Conservation (phyloP, 768 basidiomycete genomes). For the Suillus subalutaceus region DNA sequence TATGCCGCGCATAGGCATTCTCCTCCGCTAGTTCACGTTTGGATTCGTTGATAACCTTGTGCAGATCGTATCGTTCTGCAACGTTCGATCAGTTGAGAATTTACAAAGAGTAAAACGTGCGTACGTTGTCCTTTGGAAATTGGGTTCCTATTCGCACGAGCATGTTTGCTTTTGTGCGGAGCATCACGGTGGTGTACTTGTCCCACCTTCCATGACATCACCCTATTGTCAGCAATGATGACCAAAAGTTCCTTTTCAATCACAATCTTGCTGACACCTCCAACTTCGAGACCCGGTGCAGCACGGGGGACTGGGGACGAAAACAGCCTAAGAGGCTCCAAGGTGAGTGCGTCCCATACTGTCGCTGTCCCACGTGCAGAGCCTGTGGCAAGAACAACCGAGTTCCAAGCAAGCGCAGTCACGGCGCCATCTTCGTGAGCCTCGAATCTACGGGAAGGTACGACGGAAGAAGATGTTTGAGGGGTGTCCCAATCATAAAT, state of each 20-base stretch:
- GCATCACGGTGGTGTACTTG: conserved; percentile 36
- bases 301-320: conserved; percentile 45
- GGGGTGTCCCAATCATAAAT: conserved; percentile 55
- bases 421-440: conserved; percentile 68
- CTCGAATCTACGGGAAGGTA: conserved; percentile 54
- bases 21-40: conserved; percentile 55
- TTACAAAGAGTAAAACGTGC: conserved; percentile 18
- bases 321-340: conserved; percentile 60
- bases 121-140: conserved; percentile 51
- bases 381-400: conserved; percentile 64
- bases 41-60: conserved; percentile 65
- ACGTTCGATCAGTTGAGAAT: conserved; percentile 7
- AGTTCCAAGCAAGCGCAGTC: conserved; percentile 65
- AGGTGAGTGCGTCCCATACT: conserved; percentile 69
- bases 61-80: conserved; percentile 65
- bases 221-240: conserved; percentile 59
- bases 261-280: conserved; percentile 58
- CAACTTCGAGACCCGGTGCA: conserved; percentile 37
- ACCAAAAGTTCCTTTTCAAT: conserved; percentile 58
- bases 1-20: conserved; percentile 36
- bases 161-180: conserved; percentile 35
- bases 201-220: conserved; percentile 72
- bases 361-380: conserved; percentile 60
- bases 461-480: conserved; percentile 19
- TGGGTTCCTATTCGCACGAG: conserved; percentile 26